Evolutionary conservation across 2,329 filamentous ascomycete genomes (phyloP), one percentile per base, ranked within the genome.

Genomic region (Pseudogymnoascus sp.): DNA sequence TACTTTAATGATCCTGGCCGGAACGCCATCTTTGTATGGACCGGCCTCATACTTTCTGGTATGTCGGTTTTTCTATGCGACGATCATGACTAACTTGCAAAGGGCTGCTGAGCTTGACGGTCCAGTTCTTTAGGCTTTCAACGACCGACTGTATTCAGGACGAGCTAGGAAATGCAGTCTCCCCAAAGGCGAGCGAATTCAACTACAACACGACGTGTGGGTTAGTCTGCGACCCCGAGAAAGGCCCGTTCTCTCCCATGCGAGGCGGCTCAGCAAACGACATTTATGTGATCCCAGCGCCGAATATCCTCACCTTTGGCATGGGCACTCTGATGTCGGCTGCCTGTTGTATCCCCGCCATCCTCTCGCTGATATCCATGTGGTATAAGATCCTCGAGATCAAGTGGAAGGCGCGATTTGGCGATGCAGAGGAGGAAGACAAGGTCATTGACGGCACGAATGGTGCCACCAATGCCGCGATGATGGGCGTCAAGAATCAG

Each of bases 11-110:
- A 83, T 21, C 83, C 83, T 0, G 86, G 85, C 1, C 78, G 86
- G 36, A 87, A 88, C 66, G 81, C 83, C 50, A 87, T 89, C 62
- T 89, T 88, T 67, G 35, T 87, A 0, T 89, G 87, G 86, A 85
- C 84, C 0, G 77, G 78, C 3, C 74, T 89, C 2, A 74, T 88
- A 28, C 76, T 89, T 11, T 79, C 82, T 23, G 86, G 84, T 82
- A 64, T 73, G 78, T 64, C 4, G 11, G 61, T 19, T n/a, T 26
- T 57, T 13, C 60, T 28, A 61, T 8, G 15, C 35, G 21, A 11
- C 23, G 10, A 38, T 64, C 59, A 44, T 64, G 61, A 63, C 38
- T 38, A 59, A 35, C 62, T 33, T 19, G 15, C 35, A 4, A 62
- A 83, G 83, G 85, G 0, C 73, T 88, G 1, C 65, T 88, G 17